These are phyloP conservation scores for Fusarium sp. DNA, from an alignment of 2,329 filamentous ascomycete genomes.

Conservation along the genomic window DNA sequence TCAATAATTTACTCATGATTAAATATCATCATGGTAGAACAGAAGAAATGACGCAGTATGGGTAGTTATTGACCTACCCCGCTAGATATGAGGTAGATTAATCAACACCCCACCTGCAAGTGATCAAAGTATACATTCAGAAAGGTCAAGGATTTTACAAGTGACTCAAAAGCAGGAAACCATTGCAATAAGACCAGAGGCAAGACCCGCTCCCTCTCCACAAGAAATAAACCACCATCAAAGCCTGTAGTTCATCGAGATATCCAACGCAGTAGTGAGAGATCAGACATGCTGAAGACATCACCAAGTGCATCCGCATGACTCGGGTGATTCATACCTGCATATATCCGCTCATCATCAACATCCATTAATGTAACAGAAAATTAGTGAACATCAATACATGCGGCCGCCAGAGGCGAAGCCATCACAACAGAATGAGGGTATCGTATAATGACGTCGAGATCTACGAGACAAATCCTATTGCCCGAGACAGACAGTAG, in stretches of 20 bases:
- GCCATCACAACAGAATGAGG: neutral
- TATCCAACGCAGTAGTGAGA: neutral
- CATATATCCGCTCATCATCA: neutral
- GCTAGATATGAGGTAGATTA: neutral
- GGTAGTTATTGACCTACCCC: neutral
- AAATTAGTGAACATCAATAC: neutral
- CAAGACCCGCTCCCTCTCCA: neutral
- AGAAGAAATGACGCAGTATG: neutral
- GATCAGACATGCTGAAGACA: neutral
- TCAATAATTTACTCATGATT: neutral
- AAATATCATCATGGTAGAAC: neutral
- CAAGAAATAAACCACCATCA: neutral
- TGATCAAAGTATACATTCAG: neutral
- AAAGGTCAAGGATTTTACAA: neutral
- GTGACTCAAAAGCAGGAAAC: neutral
- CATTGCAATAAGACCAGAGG: neutral
- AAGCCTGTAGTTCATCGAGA: neutral
- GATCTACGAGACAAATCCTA: slow-evolving; percentile 26
- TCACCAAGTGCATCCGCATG: slow-evolving; percentile 8
- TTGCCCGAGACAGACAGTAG: slow-evolving; percentile 2
- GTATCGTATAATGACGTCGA: slow-evolving; percentile 27
- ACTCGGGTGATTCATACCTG: slow-evolving; percentile 5
- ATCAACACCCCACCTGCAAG: slow-evolving; percentile 1
- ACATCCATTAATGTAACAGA: neutral
- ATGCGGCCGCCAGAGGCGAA: neutral